Base-by-base conservation (phyloP, 2,329 filamentous ascomycete species). In the Ophiostoma himal-ulmi region DNA sequence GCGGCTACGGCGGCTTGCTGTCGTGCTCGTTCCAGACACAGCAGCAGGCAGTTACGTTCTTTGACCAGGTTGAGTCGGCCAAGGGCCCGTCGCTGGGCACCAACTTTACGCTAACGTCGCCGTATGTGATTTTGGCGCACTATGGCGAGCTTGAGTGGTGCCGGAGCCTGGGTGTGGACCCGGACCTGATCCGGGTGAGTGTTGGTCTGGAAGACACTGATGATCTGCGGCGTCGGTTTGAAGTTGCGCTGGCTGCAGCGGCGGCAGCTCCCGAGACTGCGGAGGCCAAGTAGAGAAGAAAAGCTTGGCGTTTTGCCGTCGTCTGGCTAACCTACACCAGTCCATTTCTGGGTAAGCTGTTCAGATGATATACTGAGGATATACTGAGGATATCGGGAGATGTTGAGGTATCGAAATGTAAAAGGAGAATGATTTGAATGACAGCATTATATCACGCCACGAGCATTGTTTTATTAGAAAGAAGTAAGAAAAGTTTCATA, bases 61-160 rank as follows among this genome's bases (percentile, higher is more conserved):
- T 91, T 79, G 93, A 99, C 79, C 85, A 86, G 14, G 82, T 99
- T 20, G 88, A 96, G 73, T 95, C 93, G 1, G 89, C 93, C 54
- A 99, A 99, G 79, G 95, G 95, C 0, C 95, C 95, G 0, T 97
- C 93, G 79, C 82, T 99, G 68, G 95, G 95, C 1, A 98, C 95
- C 0, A 99, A 99, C 79, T 99, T 99, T 78, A 98, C 95, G 0
- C 83, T 99, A 52, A 90, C 90, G 71, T 96, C 90, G 67, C 95
- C 95, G 0, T 99, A 97, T 78, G 93, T 95, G 30, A 82, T 99
- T 44, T 80, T 99, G 41, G 95, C 95, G 5, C 95, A 99, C 79
- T 99, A 95, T 76, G 84, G 86, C 65, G 95, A 99, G 82, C 79
- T 98, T 60, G 89, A 94, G n/a, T 99, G 95, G 95, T 92, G 91